Evolutionary conservation across 2,329 filamentous ascomycete species (phyloP).

Genomic region (Fusarium begoniae): DNA sequence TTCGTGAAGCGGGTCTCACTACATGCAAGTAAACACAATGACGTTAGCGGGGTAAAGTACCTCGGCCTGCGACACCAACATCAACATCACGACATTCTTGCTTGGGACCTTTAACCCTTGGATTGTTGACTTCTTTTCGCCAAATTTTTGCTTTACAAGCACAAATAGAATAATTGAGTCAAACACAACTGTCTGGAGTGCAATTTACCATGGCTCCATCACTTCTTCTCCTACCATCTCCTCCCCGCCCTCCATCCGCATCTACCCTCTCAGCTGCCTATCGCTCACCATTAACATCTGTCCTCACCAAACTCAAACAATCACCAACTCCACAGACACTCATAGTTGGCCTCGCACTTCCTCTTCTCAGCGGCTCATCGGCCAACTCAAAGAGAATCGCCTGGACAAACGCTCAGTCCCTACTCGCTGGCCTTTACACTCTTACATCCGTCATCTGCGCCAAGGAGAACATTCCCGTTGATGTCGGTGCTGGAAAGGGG

Average conservation of each 20-base stretch:
- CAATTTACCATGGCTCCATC: conserved; percentile 17
- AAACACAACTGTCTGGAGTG: fast-evolving
- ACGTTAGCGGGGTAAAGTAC: conserved; percentile 3
- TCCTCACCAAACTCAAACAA: conserved; percentile 59
- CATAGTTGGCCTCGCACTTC: conserved; percentile 68
- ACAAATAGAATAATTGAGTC: fast-evolving
- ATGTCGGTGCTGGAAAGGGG: conserved; percentile 61
- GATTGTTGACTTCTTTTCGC: fast-evolving
- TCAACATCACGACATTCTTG: background rate
- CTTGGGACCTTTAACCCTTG: background rate
- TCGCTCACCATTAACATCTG: conserved; percentile 63
- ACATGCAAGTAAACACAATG: background rate
- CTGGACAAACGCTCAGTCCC: conserved; percentile 76
- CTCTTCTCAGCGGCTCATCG: conserved; percentile 64
- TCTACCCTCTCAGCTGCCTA: conserved; percentile 67
- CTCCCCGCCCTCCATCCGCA: conserved; percentile 64
- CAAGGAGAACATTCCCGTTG: conserved; percentile 67
- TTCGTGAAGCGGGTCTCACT: background rate
- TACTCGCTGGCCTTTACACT: conserved; percentile 81
- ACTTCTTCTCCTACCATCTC: conserved; percentile 71
- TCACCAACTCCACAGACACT: conserved; percentile 49
- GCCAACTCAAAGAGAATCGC: conserved; percentile 56
- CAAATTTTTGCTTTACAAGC: fast-evolving
- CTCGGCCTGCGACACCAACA: background rate
- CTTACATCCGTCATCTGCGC: conserved; percentile 78